A percentile compares a stretch with the other conserved stretches of the same genome.
phyloP scores from a whole-genome alignment of 2,329 filamentous ascomycete species.

The Neonectria neomacrospora region DNA sequence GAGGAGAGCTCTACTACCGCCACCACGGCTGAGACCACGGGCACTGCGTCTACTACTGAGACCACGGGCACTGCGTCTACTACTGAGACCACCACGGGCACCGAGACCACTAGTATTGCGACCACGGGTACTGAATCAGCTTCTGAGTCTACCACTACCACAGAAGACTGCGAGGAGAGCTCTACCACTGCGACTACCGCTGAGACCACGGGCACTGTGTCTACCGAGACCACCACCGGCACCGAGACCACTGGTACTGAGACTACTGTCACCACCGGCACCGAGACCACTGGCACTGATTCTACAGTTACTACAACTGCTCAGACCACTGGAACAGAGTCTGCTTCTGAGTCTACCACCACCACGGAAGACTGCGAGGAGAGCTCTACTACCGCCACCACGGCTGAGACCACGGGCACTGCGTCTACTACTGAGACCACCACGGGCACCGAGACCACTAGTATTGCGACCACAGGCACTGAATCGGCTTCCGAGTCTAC shows the following conservation, averaged over 20 bases:
- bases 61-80: neutral
- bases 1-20: constrained; percentile 5
- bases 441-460: neutral
- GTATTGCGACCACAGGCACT: constrained; percentile 4
- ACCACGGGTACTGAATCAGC: constrained; percentile 5
- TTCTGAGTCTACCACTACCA: neutral
- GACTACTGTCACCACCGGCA: constrained; percentile 9
- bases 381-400: neutral
- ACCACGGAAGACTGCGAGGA: neutral
- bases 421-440: neutral
- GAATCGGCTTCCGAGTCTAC: neutral
- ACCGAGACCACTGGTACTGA: constrained; percentile 20
- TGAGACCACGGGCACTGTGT: constrained; percentile 12
- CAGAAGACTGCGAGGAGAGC: neutral
- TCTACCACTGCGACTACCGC: constrained; percentile 1
- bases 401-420: neutral
- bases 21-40: constrained; percentile 4
- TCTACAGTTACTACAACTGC: constrained; percentile 15
- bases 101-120: neutral
- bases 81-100: neutral
- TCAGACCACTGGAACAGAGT: constrained; percentile 4
- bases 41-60: neutral
- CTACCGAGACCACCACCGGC: constrained; percentile 12
- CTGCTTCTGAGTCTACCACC: constrained; percentile 14
- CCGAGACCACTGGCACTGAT: constrained; percentile 24